Conservation (phyloP, 1,139 yeast species). For the Yarrowia galli region DNA sequence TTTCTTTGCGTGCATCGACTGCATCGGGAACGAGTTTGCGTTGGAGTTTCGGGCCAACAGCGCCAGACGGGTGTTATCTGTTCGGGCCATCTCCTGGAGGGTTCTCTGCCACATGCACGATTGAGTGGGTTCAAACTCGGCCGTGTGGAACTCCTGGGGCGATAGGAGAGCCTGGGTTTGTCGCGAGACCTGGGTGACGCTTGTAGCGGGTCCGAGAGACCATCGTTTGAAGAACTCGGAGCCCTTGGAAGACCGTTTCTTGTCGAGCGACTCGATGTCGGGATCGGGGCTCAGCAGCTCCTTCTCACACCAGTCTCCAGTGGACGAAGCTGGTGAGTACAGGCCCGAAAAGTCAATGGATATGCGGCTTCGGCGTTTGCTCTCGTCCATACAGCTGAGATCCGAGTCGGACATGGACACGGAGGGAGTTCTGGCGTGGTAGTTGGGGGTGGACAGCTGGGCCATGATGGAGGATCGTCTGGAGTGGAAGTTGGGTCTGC, state of each 20-base stretch:
- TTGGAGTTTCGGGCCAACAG: constrained; percentile 16
- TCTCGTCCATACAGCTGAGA: constrained; percentile 33
- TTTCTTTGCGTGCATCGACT: constrained; percentile 16
- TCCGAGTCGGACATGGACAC: constrained; percentile 34
- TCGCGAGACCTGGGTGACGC: constrained; percentile 28
- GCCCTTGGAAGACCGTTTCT: constrained; percentile 28
- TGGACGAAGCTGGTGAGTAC: constrained; percentile 33
- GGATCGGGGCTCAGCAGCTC: constrained; percentile 31
- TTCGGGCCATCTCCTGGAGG: constrained; percentile 37
- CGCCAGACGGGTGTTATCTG: constrained; percentile 34
- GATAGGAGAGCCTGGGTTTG: constrained; percentile 28
- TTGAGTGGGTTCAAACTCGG: constrained; percentile 15
- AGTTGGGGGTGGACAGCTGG: constrained; percentile 29
- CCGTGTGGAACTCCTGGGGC: constrained; percentile 29
- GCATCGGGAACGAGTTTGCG: constrained; percentile 27
- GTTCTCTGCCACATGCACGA: constrained; percentile 30
- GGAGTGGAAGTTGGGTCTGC: constrained; percentile 18
- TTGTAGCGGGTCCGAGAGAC: constrained; percentile 27
- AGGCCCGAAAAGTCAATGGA: constrained; percentile 36
- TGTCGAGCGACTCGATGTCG: constrained; percentile 26
- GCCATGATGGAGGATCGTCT: constrained; percentile 34
- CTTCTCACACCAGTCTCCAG: constrained; percentile 32
- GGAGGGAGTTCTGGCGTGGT: constrained; percentile 26
- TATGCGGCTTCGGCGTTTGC: constrained; percentile 32
- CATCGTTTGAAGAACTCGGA: constrained; percentile 31